A percentile compares a stretch with the other conserved stretches of the same genome.
These are phyloP conservation scores for Puccinia coronata DNA, from an alignment of 1,284 basidiomycete species.

Conservation along the genomic window DNA sequence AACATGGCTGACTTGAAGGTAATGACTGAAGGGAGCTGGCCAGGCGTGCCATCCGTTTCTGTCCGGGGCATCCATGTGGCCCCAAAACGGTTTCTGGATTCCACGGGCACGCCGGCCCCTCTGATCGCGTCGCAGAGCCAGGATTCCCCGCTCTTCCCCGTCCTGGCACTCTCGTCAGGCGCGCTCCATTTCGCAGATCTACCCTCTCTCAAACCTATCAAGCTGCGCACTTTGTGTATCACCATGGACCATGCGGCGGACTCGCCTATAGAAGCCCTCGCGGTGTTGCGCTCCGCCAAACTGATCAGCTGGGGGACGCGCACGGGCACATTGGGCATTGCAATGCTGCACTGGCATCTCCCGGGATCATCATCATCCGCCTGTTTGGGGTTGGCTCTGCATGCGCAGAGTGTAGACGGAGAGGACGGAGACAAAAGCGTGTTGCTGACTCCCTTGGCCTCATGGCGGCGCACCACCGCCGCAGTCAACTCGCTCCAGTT, in stretches of 20 bases:
- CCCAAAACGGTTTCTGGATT: background rate
- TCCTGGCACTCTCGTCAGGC: constrained; percentile 23
- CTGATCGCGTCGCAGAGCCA: too few species aligned
- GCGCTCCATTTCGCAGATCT: constrained; percentile 8
- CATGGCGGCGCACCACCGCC: constrained; percentile 18
- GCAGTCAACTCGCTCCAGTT: constrained; percentile 21
- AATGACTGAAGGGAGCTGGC: background rate
- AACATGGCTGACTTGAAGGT: constrained; percentile 3
- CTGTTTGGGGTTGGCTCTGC: too few species aligned
- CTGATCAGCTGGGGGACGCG: background rate
- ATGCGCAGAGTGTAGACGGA: too few species aligned
- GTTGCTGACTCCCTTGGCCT: background rate
- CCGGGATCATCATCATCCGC: background rate
- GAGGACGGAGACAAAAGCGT: background rate
- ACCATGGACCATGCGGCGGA: too few species aligned
- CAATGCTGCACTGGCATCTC: constrained; percentile 6
- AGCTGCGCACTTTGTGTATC: background rate
- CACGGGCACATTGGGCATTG: background rate
- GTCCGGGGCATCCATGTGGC: background rate
- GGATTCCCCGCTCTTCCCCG: background rate
- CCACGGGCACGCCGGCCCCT: background rate
- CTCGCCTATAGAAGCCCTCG: background rate
- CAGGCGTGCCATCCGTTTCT: background rate
- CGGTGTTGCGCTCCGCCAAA: constrained; percentile 2
- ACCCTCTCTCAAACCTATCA: constrained; percentile 11